Evolutionary conservation across 495 filamentous ascomycete species (phyloP).

Genomic region (Paragyromitra xinjiangensis): DNA sequence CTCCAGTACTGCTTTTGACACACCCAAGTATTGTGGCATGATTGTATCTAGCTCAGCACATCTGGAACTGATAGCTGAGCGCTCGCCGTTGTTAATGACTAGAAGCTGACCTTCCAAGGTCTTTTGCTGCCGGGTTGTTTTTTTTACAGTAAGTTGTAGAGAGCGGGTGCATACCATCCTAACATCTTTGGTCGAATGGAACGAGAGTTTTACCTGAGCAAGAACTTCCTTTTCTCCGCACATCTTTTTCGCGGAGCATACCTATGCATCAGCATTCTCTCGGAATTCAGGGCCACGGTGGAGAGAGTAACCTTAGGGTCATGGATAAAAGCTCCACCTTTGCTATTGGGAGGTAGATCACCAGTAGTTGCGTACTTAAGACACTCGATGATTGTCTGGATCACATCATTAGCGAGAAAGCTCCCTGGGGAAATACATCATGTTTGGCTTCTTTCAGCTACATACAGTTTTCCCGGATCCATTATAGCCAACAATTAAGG

Average conservation of each 20-base stretch:
- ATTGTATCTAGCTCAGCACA: conserved; percentile 81
- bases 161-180: conserved; percentile 82
- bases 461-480: conserved; percentile 91
- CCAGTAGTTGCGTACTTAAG: conserved; percentile 98
- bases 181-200: conserved; percentile 76
- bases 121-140: conserved; percentile 73
- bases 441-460: conserved; percentile 21
- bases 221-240: conserved; percentile 88
- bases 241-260: conserved; percentile 63
- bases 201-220: conserved; percentile 89
- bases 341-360: conserved; percentile 90
- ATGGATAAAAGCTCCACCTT: conserved; percentile 93
- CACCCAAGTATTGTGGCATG: conserved; percentile 87
- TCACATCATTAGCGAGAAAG: conserved; percentile 38
- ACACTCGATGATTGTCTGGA: conserved; percentile 93
- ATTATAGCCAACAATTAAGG: conserved; percentile 95
- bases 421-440: not conserved
- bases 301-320: conserved; percentile 75
- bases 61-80: conserved; percentile 75
- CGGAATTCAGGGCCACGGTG: not conserved
- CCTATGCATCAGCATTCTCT: conserved; percentile 39
- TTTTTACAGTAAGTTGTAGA: conserved; percentile 86
- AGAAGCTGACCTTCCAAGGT: conserved; percentile 80
- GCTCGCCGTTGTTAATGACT: conserved; percentile 81
- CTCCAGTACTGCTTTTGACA: conserved; percentile 88